Conservation (phyloP, 1,284 basidiomycete genomes). For the Filobasidium uniguttulatum region DNA sequence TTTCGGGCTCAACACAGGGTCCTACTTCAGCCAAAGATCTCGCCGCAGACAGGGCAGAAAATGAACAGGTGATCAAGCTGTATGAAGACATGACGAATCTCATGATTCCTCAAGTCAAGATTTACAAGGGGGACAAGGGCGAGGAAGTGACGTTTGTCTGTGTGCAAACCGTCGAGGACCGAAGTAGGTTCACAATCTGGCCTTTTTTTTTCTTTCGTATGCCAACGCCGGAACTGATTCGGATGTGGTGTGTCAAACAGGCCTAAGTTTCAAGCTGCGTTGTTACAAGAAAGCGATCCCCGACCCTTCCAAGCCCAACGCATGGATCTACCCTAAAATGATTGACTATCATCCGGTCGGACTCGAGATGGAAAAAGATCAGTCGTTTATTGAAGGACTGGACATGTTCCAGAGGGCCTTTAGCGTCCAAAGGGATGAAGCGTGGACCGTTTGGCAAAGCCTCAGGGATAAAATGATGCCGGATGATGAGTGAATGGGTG, state of each 20-base stretch:
- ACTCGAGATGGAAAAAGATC: constrained; percentile 23
- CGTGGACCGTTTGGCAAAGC: constrained; percentile 18
- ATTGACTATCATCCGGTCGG: constrained; percentile 22
- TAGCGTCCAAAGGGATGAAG: constrained; percentile 18
- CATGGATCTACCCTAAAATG: constrained; percentile 19
- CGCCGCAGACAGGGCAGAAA: constrained; percentile 25
- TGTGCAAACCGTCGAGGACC: constrained; percentile 24
- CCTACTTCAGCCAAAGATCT: constrained; percentile 5
- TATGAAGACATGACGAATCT: constrained; percentile 35
- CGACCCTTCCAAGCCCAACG: constrained; percentile 16
- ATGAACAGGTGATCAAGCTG: constrained; percentile 23
- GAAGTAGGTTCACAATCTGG: constrained; percentile 30
- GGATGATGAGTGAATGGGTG: too few relatives aligned
- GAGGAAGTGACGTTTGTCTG: constrained; percentile 31
- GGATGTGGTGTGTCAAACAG: constrained; percentile 18
- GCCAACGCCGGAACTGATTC: too few relatives aligned
- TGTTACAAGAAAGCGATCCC: constrained; percentile 24
- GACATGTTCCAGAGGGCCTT: constrained; percentile 23
- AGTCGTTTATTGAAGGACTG: constrained; percentile 20
- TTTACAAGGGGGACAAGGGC: constrained; percentile 18
- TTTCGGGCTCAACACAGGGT: constrained; percentile 1
- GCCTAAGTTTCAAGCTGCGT: constrained; percentile 31
- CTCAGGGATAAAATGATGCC: constrained; percentile 16
- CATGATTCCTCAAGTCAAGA: constrained; percentile 25
- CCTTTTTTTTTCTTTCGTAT: too few relatives aligned